Conservation (phyloP, 176 grass and related monocot species). For the Aegilops sharonensis region DNA sequence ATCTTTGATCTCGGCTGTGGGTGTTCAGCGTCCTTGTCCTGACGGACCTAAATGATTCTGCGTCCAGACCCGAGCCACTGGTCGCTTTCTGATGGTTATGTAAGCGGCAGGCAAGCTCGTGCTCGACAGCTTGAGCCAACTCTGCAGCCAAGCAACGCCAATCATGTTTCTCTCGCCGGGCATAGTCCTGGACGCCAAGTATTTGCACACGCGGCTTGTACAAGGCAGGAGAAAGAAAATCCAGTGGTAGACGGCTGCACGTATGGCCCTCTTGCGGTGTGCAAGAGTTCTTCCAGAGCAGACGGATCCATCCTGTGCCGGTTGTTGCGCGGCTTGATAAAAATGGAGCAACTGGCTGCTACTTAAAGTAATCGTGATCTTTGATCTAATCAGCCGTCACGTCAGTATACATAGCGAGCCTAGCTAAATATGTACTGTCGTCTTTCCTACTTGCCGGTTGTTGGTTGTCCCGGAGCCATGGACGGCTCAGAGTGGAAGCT, state of each 20-base stretch:
- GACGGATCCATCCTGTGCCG: not conserved
- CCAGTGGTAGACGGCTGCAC: not conserved
- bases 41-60: not conserved
- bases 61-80: not conserved
- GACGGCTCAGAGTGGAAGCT: constrained; percentile 16
- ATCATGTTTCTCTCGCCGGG: not conserved
- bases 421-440: not conserved
- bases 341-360: not conserved
- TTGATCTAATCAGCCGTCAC: constrained; percentile 1
- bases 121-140: constrained; percentile 16
- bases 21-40: not conserved
- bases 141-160: not conserved
- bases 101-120: not conserved
- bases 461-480: constrained; percentile 1
- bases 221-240: not conserved
- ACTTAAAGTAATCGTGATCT: not conserved
- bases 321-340: not conserved
- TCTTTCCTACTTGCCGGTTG: not conserved
- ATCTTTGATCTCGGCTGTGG: not conserved
- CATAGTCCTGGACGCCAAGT: not conserved
- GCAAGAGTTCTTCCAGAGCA: not conserved
- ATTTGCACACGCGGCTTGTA: not conserved
- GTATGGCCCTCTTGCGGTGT: not conserved
- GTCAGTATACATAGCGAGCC: not conserved
- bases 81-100: constrained; percentile 11